phyloP scores from a whole-genome alignment of 192 early-diverging fungal species.

The Backusella parvicylindrica region DNA sequence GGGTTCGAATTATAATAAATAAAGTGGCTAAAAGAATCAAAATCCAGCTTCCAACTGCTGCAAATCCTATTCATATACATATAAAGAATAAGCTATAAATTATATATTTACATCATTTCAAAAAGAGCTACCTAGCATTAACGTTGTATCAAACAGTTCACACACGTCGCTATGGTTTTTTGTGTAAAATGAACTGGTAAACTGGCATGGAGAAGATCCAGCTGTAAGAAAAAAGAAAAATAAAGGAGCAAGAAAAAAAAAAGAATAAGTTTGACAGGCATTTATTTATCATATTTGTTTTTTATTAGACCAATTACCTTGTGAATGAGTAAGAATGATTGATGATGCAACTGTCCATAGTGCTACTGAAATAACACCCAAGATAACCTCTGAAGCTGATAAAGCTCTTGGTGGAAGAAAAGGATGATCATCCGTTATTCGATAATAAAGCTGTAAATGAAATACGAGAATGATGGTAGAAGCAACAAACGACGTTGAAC shows the following conservation, averaged over 20 bases:
- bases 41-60: slow-evolving; percentile 8
- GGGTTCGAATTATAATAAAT: slow-evolving; percentile 11
- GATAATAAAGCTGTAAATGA: slow-evolving; percentile 3
- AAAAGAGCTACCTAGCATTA: neutral
- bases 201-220: neutral
- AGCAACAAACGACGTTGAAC: neutral
- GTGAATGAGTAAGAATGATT: neutral
- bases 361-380: neutral
- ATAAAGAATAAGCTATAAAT: neutral
- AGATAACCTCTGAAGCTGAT: slow-evolving; percentile 5
- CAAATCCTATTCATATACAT: neutral
- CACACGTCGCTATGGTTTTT: slow-evolving; percentile 1
- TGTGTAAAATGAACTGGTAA: slow-evolving; percentile 5
- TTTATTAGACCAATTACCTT: neutral
- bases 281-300: no score
- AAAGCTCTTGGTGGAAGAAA: neutral
- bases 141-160: slow-evolving; percentile 10
- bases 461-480: slow-evolving; percentile 3
- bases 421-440: neutral
- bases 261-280: neutral
- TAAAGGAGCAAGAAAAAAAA: neutral
- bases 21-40: slow-evolving; percentile 5
- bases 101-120: neutral
- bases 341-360: slow-evolving; percentile 7
- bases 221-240: neutral